Evolutionary conservation across 176 grass and related monocot species (phyloP).

Genomic region (Chrysopogon serrulatus): DNA sequence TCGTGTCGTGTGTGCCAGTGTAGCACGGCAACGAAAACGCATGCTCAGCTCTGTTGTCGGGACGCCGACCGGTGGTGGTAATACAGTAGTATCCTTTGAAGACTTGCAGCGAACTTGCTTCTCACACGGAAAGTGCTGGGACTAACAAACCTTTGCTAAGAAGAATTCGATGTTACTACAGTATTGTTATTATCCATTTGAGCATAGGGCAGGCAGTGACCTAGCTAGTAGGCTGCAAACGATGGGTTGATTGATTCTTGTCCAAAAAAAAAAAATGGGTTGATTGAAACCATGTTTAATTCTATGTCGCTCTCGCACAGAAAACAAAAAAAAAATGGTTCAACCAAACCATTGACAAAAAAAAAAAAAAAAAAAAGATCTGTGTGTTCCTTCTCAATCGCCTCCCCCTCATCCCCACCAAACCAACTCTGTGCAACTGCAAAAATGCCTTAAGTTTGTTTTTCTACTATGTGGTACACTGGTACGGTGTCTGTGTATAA

Average conservation of each 20-base stretch:
- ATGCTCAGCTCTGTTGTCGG: neutral
- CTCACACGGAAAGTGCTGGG: neutral
- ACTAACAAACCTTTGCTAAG: neutral
- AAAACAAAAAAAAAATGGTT: conserved; percentile 21
- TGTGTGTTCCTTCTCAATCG: neutral
- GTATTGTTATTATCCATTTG: conserved; percentile 16
- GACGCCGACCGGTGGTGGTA: neutral
- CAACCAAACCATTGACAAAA: conserved; percentile 38
- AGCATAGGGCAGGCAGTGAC: conserved; percentile 15
- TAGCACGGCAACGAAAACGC: neutral
- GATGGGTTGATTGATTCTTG: too few relatives aligned
- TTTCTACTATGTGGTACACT: neutral
- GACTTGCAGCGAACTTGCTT: neutral
- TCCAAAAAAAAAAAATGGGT: too few relatives aligned
- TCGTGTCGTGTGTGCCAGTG: neutral
- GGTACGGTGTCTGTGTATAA: neutral
- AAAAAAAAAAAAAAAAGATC: neutral
- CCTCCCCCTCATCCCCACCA: neutral
- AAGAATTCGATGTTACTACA: conserved; percentile 21
- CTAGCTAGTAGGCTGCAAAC: neutral
- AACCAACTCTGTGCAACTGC: conserved; percentile 20
- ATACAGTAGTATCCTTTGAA: neutral
- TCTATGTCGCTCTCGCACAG: neutral
- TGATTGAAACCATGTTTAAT: neutral
- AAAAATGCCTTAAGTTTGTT: neutral